Evolutionary conservation across 2,329 filamentous ascomycete genomes (phyloP).

Genomic region (Colletotrichum sp.): DNA sequence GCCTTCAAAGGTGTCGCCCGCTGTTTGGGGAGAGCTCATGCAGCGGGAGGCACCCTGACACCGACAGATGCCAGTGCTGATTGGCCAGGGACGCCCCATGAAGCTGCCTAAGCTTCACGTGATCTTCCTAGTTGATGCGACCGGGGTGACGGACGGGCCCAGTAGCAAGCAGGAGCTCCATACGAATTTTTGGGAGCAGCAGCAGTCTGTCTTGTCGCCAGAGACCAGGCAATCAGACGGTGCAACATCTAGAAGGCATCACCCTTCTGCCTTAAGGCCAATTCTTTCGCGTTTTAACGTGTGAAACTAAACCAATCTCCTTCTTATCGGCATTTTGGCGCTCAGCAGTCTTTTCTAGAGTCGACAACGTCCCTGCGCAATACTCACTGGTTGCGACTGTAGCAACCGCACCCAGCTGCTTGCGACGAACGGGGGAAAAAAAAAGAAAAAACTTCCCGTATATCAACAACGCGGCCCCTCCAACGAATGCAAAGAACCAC

Average conservation of each 20-base stretch:
- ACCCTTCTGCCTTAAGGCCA: not conserved
- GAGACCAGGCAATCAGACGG: not conserved
- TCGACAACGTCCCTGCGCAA: not conserved
- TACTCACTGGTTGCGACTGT: constrained; percentile 1
- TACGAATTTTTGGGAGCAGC: constrained; percentile 7
- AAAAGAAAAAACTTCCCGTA: not conserved
- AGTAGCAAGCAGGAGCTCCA: constrained; percentile 6
- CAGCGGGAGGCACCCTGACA: constrained; percentile 15
- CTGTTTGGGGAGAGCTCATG: constrained; percentile 20
- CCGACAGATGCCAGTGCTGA: not conserved
- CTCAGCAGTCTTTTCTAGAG: not conserved
- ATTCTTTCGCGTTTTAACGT: constrained; percentile 3
- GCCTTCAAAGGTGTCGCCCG: constrained; percentile 39
- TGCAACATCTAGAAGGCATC: not conserved
- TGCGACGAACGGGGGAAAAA: not conserved
- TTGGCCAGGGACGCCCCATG: not conserved
- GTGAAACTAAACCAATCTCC: not conserved
- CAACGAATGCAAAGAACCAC: constrained; percentile 26
- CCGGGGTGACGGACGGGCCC: not conserved
- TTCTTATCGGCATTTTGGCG: not conserved
- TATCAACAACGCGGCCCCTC: constrained; percentile 4
- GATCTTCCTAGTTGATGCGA: not conserved
- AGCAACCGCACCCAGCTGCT: not conserved
- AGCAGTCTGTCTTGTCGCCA: not conserved
- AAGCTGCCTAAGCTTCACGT: constrained; percentile 17